Percentiles rank a stretch among this genome's conserved stretches.
Evolutionary conservation across 352 stramenopile species (phyloP).

Genomic region (Globisporangium cystogenes): DNA sequence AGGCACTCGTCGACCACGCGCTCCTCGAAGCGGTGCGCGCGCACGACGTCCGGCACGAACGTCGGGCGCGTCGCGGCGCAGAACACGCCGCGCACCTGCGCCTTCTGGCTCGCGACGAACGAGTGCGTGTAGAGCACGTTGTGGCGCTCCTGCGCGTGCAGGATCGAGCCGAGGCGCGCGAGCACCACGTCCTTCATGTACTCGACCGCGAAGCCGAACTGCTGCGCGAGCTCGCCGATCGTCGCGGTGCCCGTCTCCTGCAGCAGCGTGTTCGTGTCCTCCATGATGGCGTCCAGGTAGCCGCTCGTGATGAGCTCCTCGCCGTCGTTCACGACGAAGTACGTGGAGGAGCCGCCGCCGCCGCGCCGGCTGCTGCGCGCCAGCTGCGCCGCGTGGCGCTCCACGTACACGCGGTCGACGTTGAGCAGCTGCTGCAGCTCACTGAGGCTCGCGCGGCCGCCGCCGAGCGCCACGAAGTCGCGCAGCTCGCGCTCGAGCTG

Average conservation of each 20-base stretch:
- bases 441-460: constrained; percentile 55
- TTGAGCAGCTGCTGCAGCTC: constrained; percentile 67
- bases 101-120: constrained; percentile 61
- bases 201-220: constrained; percentile 79
- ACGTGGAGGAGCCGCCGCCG: constrained; percentile 31
- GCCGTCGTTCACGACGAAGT: constrained; percentile 61
- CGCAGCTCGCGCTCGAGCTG: constrained; percentile 72
- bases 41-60: constrained; percentile 63
- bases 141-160: constrained; percentile 51
- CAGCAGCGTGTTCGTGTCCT: constrained; percentile 72
- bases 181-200: constrained; percentile 77
- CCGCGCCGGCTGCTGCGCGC: constrained; percentile 20
- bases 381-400: constrained; percentile 49
- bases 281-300: constrained; percentile 84
- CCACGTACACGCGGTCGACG: constrained; percentile 66
- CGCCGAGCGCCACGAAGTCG: constrained; percentile 64
- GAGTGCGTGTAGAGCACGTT: constrained; percentile 77
- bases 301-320: constrained; percentile 76
- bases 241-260: constrained; percentile 62
- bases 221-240: constrained; percentile 69
- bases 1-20: constrained; percentile 54
- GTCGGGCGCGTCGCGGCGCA: constrained; percentile 55
- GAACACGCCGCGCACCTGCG: constrained; percentile 62
- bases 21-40: constrained; percentile 54
- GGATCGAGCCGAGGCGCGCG: constrained; percentile 49